A percentile compares a stretch with the other conserved stretches of the same genome.
phyloP scores from a whole-genome alignment of 306 rosid species.

The Chamaecrista fasciculata region DNA sequence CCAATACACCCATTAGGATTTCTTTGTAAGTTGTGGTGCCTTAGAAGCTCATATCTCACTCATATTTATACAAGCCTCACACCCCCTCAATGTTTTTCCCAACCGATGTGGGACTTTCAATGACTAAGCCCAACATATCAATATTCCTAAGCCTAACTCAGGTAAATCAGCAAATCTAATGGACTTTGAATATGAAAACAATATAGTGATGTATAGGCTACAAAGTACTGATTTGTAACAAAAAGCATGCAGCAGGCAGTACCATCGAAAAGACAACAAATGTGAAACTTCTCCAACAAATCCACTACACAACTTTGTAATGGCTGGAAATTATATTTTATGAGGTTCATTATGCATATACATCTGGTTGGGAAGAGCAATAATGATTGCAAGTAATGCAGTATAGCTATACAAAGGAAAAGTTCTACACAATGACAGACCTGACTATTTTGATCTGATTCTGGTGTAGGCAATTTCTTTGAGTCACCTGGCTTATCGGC shows the following conservation, averaged over 20 bases:
- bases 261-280: slow-evolving; percentile 62
- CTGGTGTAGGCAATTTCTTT: slow-evolving; percentile 64
- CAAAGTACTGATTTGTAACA: not conserved
- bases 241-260: slow-evolving; percentile 27
- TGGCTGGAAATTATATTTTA: slow-evolving; percentile 32
- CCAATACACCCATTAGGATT: no score
- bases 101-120: no score
- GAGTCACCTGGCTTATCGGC: slow-evolving; percentile 86
- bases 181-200: not conserved
- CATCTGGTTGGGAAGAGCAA: slow-evolving; percentile 37
- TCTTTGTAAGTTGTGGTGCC: no score
- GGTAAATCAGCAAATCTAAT: not conserved
- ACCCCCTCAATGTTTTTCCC: no score
- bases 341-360: slow-evolving; percentile 36
- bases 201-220: not conserved
- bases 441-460: slow-evolving; percentile 81
- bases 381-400: slow-evolving; percentile 31
- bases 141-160: not conserved
- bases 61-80: no score
- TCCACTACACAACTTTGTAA: slow-evolving; percentile 16
- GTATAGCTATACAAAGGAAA: slow-evolving; percentile 28
- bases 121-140: no score
- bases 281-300: slow-evolving; percentile 15
- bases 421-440: slow-evolving; percentile 57
- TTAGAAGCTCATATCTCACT: no score